phyloP scores from a whole-genome alignment of 169 alveolate genomes.

The Eimeria zaria region DNA sequence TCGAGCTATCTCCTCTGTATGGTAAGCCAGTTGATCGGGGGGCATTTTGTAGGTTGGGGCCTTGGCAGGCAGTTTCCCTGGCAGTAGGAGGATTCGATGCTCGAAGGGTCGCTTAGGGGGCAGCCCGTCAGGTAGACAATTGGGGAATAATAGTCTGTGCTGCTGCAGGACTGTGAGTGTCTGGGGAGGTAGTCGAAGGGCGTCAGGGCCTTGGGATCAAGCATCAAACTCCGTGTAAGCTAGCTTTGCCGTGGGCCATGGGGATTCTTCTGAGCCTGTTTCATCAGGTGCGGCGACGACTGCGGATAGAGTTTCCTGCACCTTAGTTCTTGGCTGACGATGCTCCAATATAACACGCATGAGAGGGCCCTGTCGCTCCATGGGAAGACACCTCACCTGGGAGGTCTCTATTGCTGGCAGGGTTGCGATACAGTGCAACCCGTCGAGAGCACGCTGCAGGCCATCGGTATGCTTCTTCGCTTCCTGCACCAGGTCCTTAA shows the following conservation, averaged over 20 bases:
- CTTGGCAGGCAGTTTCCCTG: not conserved
- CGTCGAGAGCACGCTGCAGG: no score
- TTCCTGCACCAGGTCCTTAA: no score
- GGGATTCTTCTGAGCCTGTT: no score
- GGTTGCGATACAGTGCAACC: no score
- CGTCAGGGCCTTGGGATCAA: not conserved
- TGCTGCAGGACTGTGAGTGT: not conserved
- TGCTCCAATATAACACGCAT: no score
- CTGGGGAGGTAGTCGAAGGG: not conserved
- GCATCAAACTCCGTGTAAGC: not conserved
- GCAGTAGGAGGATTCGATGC: not conserved
- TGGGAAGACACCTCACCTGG: no score
- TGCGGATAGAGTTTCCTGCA: no score
- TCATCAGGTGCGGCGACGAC: no score
- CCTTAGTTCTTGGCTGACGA: no score
- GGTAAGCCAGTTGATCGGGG: not conserved
- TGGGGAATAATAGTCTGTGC: not conserved
- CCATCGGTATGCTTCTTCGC: no score
- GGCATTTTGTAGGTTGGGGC: not conserved
- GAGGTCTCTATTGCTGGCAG: no score
- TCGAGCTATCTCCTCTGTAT: not conserved
- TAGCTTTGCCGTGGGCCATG: constrained; percentile 1
- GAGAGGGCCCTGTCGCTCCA: no score
- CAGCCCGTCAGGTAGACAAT: not conserved
- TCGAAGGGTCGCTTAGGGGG: not conserved